Percentiles rank a stretch among this genome's conserved stretches.
Evolutionary conservation across 139 green algal species (phyloP).

Genomic region (Microglena sp.): DNA sequence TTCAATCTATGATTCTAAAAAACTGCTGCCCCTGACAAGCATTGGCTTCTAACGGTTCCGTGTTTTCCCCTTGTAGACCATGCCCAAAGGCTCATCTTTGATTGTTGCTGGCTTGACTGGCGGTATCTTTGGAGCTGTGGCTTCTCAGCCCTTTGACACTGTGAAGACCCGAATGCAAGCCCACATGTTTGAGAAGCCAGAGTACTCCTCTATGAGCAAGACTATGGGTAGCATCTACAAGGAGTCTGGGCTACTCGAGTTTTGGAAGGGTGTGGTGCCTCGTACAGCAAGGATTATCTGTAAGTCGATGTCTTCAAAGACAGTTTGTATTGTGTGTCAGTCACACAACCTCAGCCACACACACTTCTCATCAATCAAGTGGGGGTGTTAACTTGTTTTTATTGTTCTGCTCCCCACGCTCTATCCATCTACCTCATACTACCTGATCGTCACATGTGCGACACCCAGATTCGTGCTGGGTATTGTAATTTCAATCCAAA

Average conservation of each 20-base stretch:
- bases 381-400: background rate
- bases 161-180: slow-evolving; percentile 82
- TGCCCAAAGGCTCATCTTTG: slow-evolving; percentile 22
- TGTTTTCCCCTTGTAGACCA: slow-evolving; percentile 16
- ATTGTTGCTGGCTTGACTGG: slow-evolving; percentile 47
- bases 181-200: slow-evolving; percentile 46
- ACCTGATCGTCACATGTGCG: background rate
- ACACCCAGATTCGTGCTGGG: background rate
- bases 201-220: slow-evolving; percentile 35
- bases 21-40: background rate
- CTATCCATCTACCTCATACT: background rate
- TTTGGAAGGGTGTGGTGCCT: slow-evolving; percentile 50
- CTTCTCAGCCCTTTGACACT: slow-evolving; percentile 80
- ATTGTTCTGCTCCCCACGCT: too few species aligned
- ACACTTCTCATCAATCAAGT: background rate
- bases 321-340: background rate
- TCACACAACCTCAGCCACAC: background rate
- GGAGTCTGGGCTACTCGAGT: slow-evolving; percentile 34
- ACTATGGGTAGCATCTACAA: slow-evolving; percentile 36
- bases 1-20: background rate
- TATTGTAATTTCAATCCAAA: background rate
- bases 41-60: background rate
- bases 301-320: slow-evolving; percentile 5
- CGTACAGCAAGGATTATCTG: slow-evolving; percentile 50
- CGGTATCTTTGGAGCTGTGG: slow-evolving; percentile 57